Conservation (phyloP, 2,329 filamentous ascomycete species). For the Chrysoporthe cubensis region DNA sequence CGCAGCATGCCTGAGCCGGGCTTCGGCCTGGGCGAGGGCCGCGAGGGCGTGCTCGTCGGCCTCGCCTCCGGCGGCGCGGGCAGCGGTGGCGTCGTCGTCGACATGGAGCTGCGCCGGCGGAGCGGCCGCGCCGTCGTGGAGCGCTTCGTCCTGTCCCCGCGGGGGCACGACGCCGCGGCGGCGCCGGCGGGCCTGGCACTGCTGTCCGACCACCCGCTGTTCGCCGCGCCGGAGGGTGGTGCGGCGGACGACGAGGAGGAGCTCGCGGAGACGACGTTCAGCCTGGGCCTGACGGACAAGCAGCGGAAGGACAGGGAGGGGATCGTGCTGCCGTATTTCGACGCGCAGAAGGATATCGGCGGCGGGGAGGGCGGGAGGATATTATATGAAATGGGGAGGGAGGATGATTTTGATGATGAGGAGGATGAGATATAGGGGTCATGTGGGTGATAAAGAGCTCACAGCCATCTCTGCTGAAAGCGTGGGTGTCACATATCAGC, state of each 20-base stretch:
- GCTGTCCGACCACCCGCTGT: conserved; percentile 77
- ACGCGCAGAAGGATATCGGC: conserved; percentile 82
- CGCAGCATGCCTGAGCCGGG: conserved; percentile 74
- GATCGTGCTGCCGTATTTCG: conserved; percentile 93
- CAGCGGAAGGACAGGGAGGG: conserved; percentile 85
- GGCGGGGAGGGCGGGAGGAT: conserved; percentile 89
- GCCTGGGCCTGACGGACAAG: conserved; percentile 85
- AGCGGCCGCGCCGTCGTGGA: conserved; percentile 80
- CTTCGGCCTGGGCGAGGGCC: conserved; percentile 77
- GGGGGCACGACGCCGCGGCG: conserved; percentile 27
- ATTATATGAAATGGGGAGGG: conserved; percentile 92
- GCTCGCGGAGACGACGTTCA: conserved; percentile 77
- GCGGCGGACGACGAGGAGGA: conserved; percentile 49
- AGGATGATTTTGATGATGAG: conserved; percentile 78
- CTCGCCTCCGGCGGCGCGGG: conserved; percentile 39
- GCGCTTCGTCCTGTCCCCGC: conserved; percentile 56
- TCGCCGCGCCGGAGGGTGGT: conserved; percentile 52
- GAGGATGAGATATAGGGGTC: conserved; percentile 76
- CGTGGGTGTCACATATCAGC: neutral
- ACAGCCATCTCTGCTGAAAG: neutral
- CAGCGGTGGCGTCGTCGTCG: conserved; percentile 65
- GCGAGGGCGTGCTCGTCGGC: conserved; percentile 80
- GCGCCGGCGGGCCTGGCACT: conserved; percentile 51
- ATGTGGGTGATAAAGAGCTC: neutral
- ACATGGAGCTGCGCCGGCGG: conserved; percentile 84